Evolutionary conservation across 129 eudicot species (phyloP), one percentile per base, ranked within the genome.

Genomic region (Gnaphalium uliginosum): DNA sequence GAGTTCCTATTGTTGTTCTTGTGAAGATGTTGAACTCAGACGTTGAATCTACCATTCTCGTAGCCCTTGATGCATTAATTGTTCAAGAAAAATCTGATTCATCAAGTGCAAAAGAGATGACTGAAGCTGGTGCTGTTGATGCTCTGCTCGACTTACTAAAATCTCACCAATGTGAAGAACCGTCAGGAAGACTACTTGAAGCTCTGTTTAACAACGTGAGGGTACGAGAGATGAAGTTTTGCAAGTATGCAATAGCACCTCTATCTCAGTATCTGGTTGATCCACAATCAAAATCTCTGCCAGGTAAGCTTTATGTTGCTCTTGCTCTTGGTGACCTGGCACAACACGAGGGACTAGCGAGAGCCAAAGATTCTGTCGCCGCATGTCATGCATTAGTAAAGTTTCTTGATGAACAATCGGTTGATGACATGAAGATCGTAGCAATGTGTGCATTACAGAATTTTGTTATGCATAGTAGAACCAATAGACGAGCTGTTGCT

Each of bases 311-410:
- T 76, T 88, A 88, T 68, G 97, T 83, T 67, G 97, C 88, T 73
- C 91, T 91, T 71, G 87, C 97, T 51, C 90, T 91, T 37, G 95
- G 97, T 69, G 95, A 91, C 76, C 88, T 91, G 56, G 85, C 95
- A 24, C 95, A 88, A 59, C 92, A 86, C 37, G 95, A 88, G 68
- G 88, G 90, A 67, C 84, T 91, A 26, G 91, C 92, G 37, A 75
- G 92, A 53, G 81, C 84, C 33, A 75, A 83, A 50, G 92, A 86
- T 72, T 83, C 97, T 43, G 92, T 77, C 19, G 61, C 85, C 19
- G 97, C 97, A 0, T 91, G 95, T 33, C 85, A 87, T 59, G 97
- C 97, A n/a, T 76, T 91, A 67, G 78, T 91, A 19, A 66, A 68
- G 60, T 74, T 88, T 92, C 92, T 91, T 65, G 89, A 86, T 72